Evolutionary conservation across 179 eudicot species (phyloP), one percentile per base, ranked within the genome.

Genomic region (Corrigiola litoralis): DNA sequence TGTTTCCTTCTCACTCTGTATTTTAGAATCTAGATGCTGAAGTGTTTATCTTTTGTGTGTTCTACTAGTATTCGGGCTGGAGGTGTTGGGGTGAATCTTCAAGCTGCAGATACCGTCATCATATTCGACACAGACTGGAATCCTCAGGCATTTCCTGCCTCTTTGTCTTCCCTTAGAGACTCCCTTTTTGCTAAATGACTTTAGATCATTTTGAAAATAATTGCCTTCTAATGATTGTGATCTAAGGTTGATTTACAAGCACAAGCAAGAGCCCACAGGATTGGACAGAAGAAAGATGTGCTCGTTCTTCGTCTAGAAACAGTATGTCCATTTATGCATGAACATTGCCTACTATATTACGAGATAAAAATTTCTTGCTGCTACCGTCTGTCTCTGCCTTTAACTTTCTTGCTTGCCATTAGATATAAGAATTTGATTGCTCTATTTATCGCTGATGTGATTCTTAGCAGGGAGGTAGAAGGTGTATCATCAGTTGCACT

Each of bases 101-200:
- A 95, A 80, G 99, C 99, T 68, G 99, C 99, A 51, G 99, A 95
- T 79, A 95, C 99, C 12, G 99, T 95, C 63, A 95, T 95, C 77
- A 91, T 95, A 67, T 95, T 95, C 70, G 99, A 95, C 72, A 95
- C 99, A 4, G 99, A 95, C 72, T 95, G 99, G 99, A 95, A 95
- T 79, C 99, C 99, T 49, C 99, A 95, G 97, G 99, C 75, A 82
- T 61, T 63, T 58, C 14, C 56, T 53, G 20, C 24, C 28, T 44
- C 42, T 42, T 28, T 27, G 2, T 1, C 14, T 33, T 31, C 8
- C 4, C 62, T 20, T 13, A n/a, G 34, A 38, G 44, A n/a, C 20
- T 64, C 25, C 20, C 7, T 31, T 72, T 42, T 24, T 34, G 36
- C 7, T 65, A 6, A 61, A 58, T 65, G 51, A 36, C 16, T 11